A percentile compares a stretch with the other conserved stretches of the same genome.
These are phyloP conservation scores for Hymenoscyphus occultus DNA, from an alignment of 2,329 filamentous ascomycete genomes.

Conservation along the genomic window DNA sequence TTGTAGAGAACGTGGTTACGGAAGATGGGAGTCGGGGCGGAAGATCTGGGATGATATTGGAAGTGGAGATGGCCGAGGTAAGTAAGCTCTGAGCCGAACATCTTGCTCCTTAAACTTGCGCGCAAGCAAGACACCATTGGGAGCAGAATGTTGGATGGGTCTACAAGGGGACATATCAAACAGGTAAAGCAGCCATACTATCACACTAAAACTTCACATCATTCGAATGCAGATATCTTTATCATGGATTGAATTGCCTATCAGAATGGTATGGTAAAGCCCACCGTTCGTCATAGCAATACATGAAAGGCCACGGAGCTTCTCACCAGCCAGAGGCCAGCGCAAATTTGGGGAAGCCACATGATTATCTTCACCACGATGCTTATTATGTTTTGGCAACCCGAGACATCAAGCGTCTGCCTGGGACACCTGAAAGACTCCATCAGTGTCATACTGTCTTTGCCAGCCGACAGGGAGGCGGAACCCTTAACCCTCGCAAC, in stretches of 20 bases:
- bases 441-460: not conserved
- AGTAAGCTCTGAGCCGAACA: slow-evolving; percentile 14
- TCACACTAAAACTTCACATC: not conserved
- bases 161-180: not conserved
- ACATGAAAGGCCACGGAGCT: not conserved
- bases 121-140: not conserved
- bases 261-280: slow-evolving; percentile 8
- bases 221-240: slow-evolving; percentile 1
- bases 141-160: not conserved
- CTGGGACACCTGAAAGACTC: not conserved
- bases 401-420: slow-evolving; percentile 9
- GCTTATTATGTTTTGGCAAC: slow-evolving; percentile 7
- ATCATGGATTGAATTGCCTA: slow-evolving; percentile 18
- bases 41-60: slow-evolving; percentile 28
- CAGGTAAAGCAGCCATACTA: not conserved
- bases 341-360: not conserved
- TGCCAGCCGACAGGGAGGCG: not conserved
- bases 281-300: slow-evolving; percentile 7
- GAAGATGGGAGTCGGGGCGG: slow-evolving; percentile 36
- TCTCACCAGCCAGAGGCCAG: not conserved
- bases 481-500: slow-evolving; percentile 9
- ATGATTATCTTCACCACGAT: slow-evolving; percentile 9
- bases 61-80: slow-evolving; percentile 27
- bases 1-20: slow-evolving; percentile 28
- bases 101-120: not conserved